Conservation (phyloP, 148 eudicot genomes). For the Rhododendron ferrugineum region DNA sequence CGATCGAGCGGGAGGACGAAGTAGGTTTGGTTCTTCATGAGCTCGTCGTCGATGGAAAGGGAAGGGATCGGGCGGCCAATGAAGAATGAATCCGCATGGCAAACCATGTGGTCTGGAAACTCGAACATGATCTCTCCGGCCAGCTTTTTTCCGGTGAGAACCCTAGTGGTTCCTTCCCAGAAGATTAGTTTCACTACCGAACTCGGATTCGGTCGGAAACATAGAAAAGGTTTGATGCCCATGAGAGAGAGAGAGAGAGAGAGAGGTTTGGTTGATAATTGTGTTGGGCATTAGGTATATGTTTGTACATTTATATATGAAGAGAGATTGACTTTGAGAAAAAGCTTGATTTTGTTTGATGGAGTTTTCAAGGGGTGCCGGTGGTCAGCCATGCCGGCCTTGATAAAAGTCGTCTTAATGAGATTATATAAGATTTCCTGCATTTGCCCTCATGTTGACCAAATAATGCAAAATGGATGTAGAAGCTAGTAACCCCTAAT, state of each 20-base stretch:
- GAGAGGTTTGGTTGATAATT: neutral
- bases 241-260: slow-evolving; percentile 11
- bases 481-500: neutral
- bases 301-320: too few species aligned
- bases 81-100: slow-evolving; percentile 77
- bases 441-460: neutral
- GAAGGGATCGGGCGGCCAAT: slow-evolving; percentile 68
- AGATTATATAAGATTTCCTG: neutral
- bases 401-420: neutral
- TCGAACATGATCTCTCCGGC: slow-evolving; percentile 91
- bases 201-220: slow-evolving; percentile 10
- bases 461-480: neutral
- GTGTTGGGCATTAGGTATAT: neutral
- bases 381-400: slow-evolving; percentile 1
- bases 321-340: neutral
- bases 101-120: slow-evolving; percentile 73
- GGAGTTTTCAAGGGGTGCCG: neutral
- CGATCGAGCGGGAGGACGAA: slow-evolving; percentile 68
- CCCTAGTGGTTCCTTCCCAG: slow-evolving; percentile 57
- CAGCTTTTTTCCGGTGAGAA: slow-evolving; percentile 30
- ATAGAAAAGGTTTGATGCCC: slow-evolving; percentile 22
- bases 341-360: neutral
- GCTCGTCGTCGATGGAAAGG: slow-evolving; percentile 50
- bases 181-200: slow-evolving; percentile 35
- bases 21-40: slow-evolving; percentile 50